Evolutionary conservation across 208 protist genomes (phyloP), one percentile per base, ranked within the genome.

Genomic region (Leptomonas pyrrhocoris): DNA sequence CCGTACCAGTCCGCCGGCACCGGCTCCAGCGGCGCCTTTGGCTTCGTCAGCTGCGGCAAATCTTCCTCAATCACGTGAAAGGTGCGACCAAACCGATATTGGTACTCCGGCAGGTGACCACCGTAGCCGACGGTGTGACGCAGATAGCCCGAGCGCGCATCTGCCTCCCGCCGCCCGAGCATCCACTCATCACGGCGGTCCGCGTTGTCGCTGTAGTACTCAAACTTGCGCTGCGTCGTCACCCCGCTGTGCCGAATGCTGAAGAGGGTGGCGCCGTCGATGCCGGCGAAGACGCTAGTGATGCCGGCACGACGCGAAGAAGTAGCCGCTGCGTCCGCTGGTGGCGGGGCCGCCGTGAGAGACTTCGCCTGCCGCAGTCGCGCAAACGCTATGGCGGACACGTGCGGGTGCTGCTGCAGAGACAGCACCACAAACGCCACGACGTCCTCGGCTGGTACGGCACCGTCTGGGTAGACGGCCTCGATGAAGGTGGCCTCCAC

Each of bases 41-140:
- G 81, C 68, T 83, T 77, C 28, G 85, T 81, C 58, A 94, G 83
- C 38, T 81, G 66, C 53, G 92, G 92, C 34, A 94, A 72, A 43
- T 90, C 85, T 78, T 94, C 92, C 74, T 96, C 92, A 45, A 96
- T 94, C 9, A 89, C 73, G 66, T 96, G 92, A 61, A 96, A 96
- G 13, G 92, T 94, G 28, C 88, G 85, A 12, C 92, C 92, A 80
- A 94, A 94, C 76, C 83, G 90, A 55, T 82, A 85, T 50, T 70
- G 56, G 61, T 81, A 93, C 69, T 85, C 83, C 18, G 92, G 92
- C 43, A 96, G 55, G 83, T 96, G 92, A 0, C 92, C 92, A 13
- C 43, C 63, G 72, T 96, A 96, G 31, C 92, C 92, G 27, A 86
- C 85, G 16, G 84, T 54, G 74, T 90, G 88, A 36, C 78, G 77